Conservation (phyloP, 1,284 basidiomycete genomes). For the Rhodotorula sp. region DNA sequence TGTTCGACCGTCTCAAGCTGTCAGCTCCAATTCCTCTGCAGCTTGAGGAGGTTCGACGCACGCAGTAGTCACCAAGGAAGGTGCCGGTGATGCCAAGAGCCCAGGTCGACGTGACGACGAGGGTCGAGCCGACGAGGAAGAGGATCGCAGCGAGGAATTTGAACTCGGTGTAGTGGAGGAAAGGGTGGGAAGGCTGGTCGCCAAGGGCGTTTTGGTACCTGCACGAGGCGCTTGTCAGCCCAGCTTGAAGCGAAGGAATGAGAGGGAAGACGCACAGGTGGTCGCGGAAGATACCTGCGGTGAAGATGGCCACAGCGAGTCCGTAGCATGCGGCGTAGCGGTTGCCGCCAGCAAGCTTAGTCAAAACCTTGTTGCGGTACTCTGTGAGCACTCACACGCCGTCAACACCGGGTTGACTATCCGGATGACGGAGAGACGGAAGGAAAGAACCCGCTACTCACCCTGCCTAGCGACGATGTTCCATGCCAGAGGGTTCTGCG, state of each 20-base stretch:
- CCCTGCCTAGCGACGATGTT: conserved; percentile 92
- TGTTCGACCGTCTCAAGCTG: background rate
- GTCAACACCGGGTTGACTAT: background rate
- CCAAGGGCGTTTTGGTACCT: conserved; percentile 71
- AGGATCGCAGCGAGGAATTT: conserved; percentile 64
- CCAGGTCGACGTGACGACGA: conserved; percentile 87
- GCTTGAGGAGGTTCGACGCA: background rate
- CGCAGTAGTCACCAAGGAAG: conserved; percentile 76
- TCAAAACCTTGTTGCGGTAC: conserved; percentile 81
- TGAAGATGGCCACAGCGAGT: conserved; percentile 85
- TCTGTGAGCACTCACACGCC: conserved; percentile 57
- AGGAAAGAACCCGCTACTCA: conserved; percentile 50
- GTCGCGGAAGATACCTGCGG: conserved; percentile 80
- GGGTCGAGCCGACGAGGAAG: conserved; percentile 70
- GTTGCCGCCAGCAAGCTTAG: conserved; percentile 72
- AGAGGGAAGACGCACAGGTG: conserved; percentile 62
- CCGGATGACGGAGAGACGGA: background rate
- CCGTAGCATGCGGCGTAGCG: conserved; percentile 79
- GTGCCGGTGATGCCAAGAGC: conserved; percentile 83
- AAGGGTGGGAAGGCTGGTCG: conserved; percentile 62
- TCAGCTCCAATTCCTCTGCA: background rate
- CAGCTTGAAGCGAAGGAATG: conserved; percentile 29
- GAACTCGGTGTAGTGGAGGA: conserved; percentile 59
- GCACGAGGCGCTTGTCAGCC: conserved; percentile 4
- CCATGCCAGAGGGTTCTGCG: conserved; percentile 89